Conservation (phyloP, 805 yeast species). For the Barnettozyma sucrosica region DNA sequence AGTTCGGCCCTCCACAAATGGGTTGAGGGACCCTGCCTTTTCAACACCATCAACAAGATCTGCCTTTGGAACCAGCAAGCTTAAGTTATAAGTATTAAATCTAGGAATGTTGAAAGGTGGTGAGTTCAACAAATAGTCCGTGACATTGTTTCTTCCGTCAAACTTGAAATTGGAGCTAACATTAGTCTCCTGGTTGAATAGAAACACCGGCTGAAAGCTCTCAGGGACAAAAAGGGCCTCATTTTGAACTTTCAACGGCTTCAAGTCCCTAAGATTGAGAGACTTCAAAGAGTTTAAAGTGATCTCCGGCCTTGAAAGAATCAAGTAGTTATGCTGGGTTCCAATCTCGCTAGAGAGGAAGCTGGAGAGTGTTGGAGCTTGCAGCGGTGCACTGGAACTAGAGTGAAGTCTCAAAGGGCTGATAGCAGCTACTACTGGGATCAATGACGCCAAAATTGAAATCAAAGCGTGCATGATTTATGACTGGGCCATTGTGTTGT, state of each 20-base stretch:
- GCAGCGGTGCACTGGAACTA: background rate
- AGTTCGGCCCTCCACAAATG: slow-evolving; percentile 6
- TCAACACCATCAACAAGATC: background rate
- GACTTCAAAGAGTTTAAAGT: background rate
- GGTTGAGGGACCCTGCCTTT: background rate
- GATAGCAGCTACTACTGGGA: background rate
- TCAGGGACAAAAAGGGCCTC: slow-evolving; percentile 3
- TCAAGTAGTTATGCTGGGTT: background rate
- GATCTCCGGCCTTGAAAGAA: slow-evolving; percentile 1
- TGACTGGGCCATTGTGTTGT: background rate
- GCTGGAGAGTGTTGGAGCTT: background rate
- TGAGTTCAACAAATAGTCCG: slow-evolving; percentile 3
- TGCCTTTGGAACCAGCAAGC: slow-evolving; percentile 3
- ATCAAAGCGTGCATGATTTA: background rate
- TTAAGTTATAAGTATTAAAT: slow-evolving; percentile 3
- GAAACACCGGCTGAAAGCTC: slow-evolving; percentile 4
- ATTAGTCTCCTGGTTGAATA: slow-evolving; percentile 1
- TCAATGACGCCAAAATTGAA: background rate
- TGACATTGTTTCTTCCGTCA: background rate
- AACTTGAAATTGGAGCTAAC: slow-evolving; percentile 1
- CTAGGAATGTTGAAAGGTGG: slow-evolving; percentile 9
- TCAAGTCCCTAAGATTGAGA: slow-evolving; percentile 3
- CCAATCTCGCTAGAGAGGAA: background rate
- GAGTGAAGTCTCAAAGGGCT: slow-evolving; percentile 3
- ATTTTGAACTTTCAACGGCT: slow-evolving; percentile 2